Conservation (phyloP, 352 stramenopile genomes). For the Phytophthora ohioensis region DNA sequence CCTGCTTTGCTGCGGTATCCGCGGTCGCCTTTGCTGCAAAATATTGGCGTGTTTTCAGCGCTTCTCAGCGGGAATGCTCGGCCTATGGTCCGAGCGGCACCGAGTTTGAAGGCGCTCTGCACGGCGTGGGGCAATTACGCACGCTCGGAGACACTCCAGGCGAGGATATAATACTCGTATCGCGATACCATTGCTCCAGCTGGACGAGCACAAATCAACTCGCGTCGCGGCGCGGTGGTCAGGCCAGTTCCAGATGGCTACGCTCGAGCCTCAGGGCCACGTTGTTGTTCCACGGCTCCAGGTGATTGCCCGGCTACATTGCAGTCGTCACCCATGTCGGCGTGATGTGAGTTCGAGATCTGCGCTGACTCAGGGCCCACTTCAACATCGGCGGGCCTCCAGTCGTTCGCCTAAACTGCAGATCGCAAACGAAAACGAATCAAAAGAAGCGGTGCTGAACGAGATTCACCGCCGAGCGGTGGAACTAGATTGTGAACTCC, state of each 20-base stretch:
- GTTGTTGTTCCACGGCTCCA: conserved; percentile 22
- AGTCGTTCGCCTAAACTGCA: conserved; percentile 21
- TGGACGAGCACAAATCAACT: conserved; percentile 37
- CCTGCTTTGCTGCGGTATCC: conserved; percentile 17
- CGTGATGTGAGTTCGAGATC: not conserved
- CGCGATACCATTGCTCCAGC: conserved; percentile 24
- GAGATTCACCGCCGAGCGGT: conserved; percentile 11
- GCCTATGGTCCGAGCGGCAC: conserved; percentile 5
- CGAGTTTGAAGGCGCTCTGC: conserved; percentile 20
- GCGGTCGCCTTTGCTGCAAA: conserved; percentile 14
- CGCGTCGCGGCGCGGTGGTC: conserved; percentile 11
- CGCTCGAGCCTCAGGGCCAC: conserved; percentile 11
- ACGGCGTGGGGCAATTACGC: conserved; percentile 15
- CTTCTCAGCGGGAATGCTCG: conserved; percentile 8
- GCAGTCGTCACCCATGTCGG: conserved; percentile 12
- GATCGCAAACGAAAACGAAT: conserved; percentile 13
- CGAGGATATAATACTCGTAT: conserved; percentile 3
- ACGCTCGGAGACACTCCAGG: conserved; percentile 23
- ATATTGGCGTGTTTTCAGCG: conserved; percentile 24
- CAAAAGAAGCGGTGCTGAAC: conserved; percentile 11
- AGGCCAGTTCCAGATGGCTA: conserved; percentile 35
- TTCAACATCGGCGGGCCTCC: conserved; percentile 16
- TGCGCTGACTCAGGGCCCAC: conserved; percentile 21
- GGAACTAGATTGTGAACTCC: conserved; percentile 22
- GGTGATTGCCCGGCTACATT: conserved; percentile 18